phyloP scores from a whole-genome alignment of 441 rosid species.

The Croton setiger region DNA sequence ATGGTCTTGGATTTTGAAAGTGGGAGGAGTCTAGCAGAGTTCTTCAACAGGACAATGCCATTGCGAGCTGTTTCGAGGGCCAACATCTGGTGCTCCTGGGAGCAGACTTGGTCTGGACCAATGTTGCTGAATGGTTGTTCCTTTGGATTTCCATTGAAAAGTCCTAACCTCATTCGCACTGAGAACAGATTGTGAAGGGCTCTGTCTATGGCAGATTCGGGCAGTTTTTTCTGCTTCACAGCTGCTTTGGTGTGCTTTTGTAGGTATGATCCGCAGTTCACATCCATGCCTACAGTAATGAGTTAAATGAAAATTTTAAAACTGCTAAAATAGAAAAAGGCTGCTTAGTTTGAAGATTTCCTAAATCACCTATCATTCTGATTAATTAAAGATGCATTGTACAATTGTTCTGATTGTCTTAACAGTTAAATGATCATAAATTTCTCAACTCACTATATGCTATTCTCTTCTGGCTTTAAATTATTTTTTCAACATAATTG shows the following conservation, averaged over 20 bases:
- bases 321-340: not conserved
- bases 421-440: not conserved
- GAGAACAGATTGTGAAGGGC: slow-evolving; percentile 64
- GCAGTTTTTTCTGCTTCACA: slow-evolving; percentile 44
- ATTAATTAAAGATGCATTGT: not conserved
- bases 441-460: not conserved
- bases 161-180: slow-evolving; percentile 88
- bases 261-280: slow-evolving; percentile 82
- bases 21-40: slow-evolving; percentile 56
- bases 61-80: slow-evolving; percentile 90
- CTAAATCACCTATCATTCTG: not conserved
- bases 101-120: slow-evolving; percentile 69
- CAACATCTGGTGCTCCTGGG: slow-evolving; percentile 70
- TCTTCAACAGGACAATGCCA: slow-evolving; percentile 87
- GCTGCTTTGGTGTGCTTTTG: slow-evolving; percentile 66
- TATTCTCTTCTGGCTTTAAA: not conserved
- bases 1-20: slow-evolving; percentile 46
- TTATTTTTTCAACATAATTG: not conserved
- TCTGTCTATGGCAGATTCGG: slow-evolving; percentile 52
- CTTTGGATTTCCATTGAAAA: slow-evolving; percentile 69
- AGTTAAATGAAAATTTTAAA: not conserved
- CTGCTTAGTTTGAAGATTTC: not conserved
- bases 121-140: slow-evolving; percentile 58
- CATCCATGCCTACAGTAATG: slow-evolving; percentile 65
- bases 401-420: not conserved